phyloP scores from a whole-genome alignment of 2,329 filamentous ascomycete species.

The Daldinia sp. region DNA sequence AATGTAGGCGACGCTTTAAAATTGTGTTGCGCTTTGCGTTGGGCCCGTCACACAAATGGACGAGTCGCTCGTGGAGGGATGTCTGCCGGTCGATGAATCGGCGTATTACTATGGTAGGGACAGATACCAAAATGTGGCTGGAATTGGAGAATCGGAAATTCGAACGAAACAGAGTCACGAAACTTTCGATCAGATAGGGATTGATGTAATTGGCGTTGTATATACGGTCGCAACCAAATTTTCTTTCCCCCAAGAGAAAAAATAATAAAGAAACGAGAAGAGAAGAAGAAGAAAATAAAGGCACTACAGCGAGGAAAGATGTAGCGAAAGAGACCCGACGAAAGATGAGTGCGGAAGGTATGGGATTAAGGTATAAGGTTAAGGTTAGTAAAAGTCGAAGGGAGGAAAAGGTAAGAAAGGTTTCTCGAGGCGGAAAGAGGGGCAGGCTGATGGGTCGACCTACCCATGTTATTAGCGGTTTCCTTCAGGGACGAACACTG shows the following conservation, averaged over 20 bases:
- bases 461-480: conserved; percentile 25
- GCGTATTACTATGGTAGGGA: conserved; percentile 32
- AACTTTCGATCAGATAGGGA: conserved; percentile 19
- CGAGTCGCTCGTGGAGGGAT: conserved; percentile 18
- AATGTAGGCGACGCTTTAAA: conserved; percentile 19
- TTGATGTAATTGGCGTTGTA: no score
- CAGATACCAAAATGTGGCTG: conserved; percentile 33
- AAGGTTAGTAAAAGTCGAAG: conserved; percentile 23
- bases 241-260: conserved; percentile 15
- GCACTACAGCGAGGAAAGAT: conserved; percentile 24
- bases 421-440: conserved; percentile 34
- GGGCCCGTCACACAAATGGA: conserved; percentile 30
- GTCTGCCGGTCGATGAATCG: conserved; percentile 29
- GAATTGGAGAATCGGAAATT: conserved; percentile 21
- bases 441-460: conserved; percentile 31
- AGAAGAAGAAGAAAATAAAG: conserved; percentile 8
- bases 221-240: conserved; percentile 28
- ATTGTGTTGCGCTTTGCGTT: conserved; percentile 22
- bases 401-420: conserved; percentile 30
- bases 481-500: conserved; percentile 13
- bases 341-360: conserved; percentile 28
- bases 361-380: conserved; percentile 26
- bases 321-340: conserved; percentile 34
- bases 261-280: not conserved
- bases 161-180: conserved; percentile 26